Evolutionary conservation across 2,329 filamentous ascomycete genomes (phyloP).

Genomic region (Trichoderma sp.): DNA sequence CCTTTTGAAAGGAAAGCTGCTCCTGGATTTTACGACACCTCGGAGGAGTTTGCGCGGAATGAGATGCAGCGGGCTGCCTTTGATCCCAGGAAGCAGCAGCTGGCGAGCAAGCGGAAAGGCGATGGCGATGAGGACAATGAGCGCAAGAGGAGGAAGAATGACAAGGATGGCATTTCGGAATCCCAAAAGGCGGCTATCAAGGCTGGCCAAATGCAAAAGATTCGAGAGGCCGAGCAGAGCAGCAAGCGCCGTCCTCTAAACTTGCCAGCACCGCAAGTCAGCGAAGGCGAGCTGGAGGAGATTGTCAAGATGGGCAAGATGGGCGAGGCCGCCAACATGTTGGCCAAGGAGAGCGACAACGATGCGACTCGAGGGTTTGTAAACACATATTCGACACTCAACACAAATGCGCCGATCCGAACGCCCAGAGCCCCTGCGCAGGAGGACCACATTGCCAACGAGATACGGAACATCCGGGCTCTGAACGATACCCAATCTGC

Average conservation of each 20-base stretch:
- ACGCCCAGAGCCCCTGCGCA: conserved; percentile 88
- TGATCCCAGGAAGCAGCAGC: conserved; percentile 87
- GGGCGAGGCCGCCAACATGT: conserved; percentile 76
- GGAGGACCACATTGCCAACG: conserved; percentile 94
- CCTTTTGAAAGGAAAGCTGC: conserved; percentile 93
- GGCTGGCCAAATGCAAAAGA: conserved; percentile 89
- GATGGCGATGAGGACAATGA: conserved; percentile 80
- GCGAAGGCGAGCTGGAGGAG: conserved; percentile 88
- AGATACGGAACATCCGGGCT: conserved; percentile 89
- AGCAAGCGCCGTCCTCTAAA: conserved; percentile 84
- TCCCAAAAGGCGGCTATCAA: conserved; percentile 85
- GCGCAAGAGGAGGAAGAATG: conserved; percentile 84
- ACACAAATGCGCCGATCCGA: conserved; percentile 80
- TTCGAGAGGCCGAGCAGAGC: conserved; percentile 93
- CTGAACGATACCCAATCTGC: conserved; percentile 93
- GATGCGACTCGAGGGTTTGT: conserved; percentile 81
- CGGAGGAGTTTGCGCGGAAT: conserved; percentile 75
- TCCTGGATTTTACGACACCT: conserved; percentile 88
- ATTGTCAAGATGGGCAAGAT: conserved; percentile 99
- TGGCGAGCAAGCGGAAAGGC: conserved; percentile 81
- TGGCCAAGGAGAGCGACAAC: conserved; percentile 76
- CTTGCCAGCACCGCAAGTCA: conserved; percentile 84
- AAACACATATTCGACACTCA: conserved; percentile 79
- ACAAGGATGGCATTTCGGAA: conserved; percentile 75
- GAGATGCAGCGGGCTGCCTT: conserved; percentile 81